Conservation (phyloP, 2,329 filamentous ascomycete species). For the Arachnomyces sp. region DNA sequence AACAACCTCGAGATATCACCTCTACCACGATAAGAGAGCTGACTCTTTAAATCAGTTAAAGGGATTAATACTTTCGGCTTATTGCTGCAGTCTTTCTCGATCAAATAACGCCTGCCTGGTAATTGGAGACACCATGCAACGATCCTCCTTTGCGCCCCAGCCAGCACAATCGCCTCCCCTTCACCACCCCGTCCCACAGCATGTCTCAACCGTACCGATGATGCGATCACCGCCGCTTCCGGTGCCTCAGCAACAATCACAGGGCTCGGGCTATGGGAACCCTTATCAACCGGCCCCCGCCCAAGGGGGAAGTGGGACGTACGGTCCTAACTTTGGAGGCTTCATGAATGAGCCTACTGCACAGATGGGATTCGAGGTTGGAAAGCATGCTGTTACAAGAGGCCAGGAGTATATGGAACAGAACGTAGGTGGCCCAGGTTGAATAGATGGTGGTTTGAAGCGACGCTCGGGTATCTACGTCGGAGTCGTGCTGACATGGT, state of each 20-base stretch:
- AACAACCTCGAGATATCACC: too few relatives aligned
- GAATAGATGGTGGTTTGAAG: background rate
- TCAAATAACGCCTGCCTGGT: too few relatives aligned
- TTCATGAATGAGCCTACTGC: conserved; percentile 95
- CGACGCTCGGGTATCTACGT: too few relatives aligned
- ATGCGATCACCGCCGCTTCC: conserved; percentile 90
- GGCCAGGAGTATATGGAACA: conserved; percentile 93
- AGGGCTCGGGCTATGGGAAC: conserved; percentile 43
- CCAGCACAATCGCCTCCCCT: conserved; percentile 76
- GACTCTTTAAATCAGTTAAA: too few relatives aligned
- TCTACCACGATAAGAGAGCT: too few relatives aligned
- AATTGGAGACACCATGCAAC: conserved; percentile 63
- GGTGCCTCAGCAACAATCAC: conserved; percentile 62
- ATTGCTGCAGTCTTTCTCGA: too few relatives aligned
- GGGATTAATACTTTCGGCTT: too few relatives aligned
- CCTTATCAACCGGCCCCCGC: conserved; percentile 40
- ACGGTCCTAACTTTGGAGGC: conserved; percentile 62
- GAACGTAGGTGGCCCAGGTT: conserved; percentile 56
- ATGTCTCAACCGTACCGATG: conserved; percentile 96
- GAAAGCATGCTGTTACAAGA: conserved; percentile 81
- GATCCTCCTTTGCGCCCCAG: conserved; percentile 67
- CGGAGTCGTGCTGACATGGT: background rate
- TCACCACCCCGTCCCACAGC: conserved; percentile 94
- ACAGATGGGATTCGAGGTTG: conserved; percentile 90
- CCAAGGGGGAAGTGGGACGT: conserved; percentile 33